Evolutionary conservation across 768 basidiomycete genomes (phyloP).

Genomic region (Exsudoporus frostii): DNA sequence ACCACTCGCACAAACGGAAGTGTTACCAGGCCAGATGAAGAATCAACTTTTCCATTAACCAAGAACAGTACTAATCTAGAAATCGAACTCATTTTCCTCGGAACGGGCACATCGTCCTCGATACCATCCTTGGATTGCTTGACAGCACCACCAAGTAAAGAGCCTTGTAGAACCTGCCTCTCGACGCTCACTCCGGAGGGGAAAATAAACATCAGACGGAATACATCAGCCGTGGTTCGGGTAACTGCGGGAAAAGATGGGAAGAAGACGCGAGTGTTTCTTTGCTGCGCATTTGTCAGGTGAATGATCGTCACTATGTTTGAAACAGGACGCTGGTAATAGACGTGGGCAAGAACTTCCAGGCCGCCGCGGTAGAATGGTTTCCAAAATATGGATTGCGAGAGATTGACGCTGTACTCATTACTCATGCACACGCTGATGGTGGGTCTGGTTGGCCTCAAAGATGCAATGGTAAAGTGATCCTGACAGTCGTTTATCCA

Average conservation of each 20-base stretch:
- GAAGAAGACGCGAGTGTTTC: conserved; percentile 44
- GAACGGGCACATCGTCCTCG: conserved; percentile 77
- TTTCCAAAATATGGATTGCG: conserved; percentile 74
- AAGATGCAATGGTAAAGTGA: not conserved
- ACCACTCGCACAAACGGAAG: not conserved
- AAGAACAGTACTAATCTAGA: not conserved
- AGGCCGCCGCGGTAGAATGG: conserved; percentile 50
- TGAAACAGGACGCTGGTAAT: conserved; percentile 68
- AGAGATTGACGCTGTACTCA: conserved; percentile 68
- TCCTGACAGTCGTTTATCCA: conserved; percentile 18
- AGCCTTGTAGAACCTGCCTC: conserved; percentile 61
- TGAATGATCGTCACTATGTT: not conserved
- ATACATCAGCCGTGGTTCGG: conserved; percentile 71
- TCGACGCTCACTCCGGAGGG: conserved; percentile 67
- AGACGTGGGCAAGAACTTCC: conserved; percentile 85
- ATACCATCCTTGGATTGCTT: conserved; percentile 72
- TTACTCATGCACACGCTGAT: conserved; percentile 89
- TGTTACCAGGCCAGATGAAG: not conserved
- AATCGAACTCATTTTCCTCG: conserved; percentile 74
- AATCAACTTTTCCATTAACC: not conserved
- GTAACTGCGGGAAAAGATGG: conserved; percentile 37
- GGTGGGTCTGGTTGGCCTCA: conserved; percentile 34
- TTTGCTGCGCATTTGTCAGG: not conserved
- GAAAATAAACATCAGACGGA: conserved; percentile 80
- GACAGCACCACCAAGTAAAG: conserved; percentile 55